Conservation (phyloP, 2,329 filamentous ascomycete genomes). For the Pseudohalonectria lignicola region DNA sequence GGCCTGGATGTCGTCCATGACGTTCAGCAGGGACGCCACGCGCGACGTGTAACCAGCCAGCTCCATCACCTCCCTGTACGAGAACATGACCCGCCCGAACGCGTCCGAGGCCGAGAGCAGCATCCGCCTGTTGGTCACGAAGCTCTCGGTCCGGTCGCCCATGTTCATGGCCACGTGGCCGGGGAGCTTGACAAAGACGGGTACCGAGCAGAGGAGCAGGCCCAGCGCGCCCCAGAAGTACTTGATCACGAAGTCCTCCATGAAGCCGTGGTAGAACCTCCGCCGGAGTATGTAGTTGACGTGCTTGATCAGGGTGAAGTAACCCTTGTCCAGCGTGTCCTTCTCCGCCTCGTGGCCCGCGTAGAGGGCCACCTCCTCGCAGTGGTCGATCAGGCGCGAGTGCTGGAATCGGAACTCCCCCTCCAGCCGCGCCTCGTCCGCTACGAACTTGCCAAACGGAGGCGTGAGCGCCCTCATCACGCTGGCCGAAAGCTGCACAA, state of each 20-base stretch:
- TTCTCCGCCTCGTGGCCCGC: conserved; percentile 89
- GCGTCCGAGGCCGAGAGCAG: conserved; percentile 89
- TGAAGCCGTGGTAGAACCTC: conserved; percentile 94
- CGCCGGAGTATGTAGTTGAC: conserved; percentile 89
- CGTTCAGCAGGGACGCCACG: conserved; percentile 78
- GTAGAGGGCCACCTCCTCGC: conserved; percentile 89
- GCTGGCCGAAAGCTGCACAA: conserved; percentile 86
- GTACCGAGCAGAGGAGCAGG: conserved; percentile 82
- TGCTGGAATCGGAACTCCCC: conserved; percentile 96
- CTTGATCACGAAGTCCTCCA: conserved; percentile 99
- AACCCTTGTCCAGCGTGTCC: conserved; percentile 92
- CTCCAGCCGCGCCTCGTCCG: conserved; percentile 87
- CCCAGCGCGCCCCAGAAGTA: conserved; percentile 98
- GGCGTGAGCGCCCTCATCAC: conserved; percentile 92
- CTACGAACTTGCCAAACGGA: conserved; percentile 94
- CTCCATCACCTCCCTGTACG: conserved; percentile 94
- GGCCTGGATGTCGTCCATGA: conserved; percentile 85
- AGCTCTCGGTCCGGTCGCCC: conserved; percentile 64
- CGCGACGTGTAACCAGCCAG: conserved; percentile 90
- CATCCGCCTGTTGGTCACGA: conserved; percentile 90
- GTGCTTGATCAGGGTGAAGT: conserved; percentile 98
- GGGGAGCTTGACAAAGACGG: conserved; percentile 90
- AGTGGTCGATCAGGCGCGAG: conserved; percentile 87
- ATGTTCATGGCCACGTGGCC: conserved; percentile 53
- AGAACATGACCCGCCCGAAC: conserved; percentile 94